These are phyloP conservation scores for Talaromyces thailandensis DNA, from an alignment of 495 filamentous ascomycete species.

Conservation along the genomic window DNA sequence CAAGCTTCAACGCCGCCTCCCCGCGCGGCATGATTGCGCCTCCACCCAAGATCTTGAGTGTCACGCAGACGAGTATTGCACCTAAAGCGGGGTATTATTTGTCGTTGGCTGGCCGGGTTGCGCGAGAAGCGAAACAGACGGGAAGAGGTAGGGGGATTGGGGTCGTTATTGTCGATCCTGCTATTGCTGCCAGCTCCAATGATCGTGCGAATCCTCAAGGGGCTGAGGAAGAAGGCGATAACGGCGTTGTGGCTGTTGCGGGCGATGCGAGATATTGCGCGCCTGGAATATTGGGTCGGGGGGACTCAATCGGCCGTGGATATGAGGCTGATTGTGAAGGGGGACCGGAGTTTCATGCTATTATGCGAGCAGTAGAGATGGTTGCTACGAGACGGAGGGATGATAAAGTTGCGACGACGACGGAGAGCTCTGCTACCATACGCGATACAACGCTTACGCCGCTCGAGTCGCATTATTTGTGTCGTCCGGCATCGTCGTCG, in stretches of 20 bases:
- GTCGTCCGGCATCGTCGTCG: slow-evolving; percentile 10
- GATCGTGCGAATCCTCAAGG: slow-evolving; percentile 10
- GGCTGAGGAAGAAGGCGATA: slow-evolving; percentile 17
- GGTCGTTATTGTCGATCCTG: slow-evolving; percentile 68
- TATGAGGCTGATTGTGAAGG: slow-evolving; percentile 24
- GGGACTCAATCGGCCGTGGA: background rate
- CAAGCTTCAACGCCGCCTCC: slow-evolving; percentile 75
- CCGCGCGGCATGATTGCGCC: slow-evolving; percentile 29
- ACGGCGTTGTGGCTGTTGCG: slow-evolving; percentile 57
- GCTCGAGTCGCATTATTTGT: slow-evolving; percentile 30
- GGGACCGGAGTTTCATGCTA: slow-evolving; percentile 71
- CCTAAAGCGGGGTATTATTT: slow-evolving; percentile 49
- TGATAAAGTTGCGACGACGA: slow-evolving; percentile 1
- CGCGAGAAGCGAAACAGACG: slow-evolving; percentile 39
- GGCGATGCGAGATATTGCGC: slow-evolving; percentile 65
- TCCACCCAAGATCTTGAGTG: slow-evolving; percentile 49
- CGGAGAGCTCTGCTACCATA: background rate
- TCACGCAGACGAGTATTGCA: slow-evolving; percentile 47
- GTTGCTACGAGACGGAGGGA: slow-evolving; percentile 55
- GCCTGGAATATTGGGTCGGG: background rate
- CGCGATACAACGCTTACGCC: slow-evolving; percentile 19
- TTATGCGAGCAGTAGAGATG: slow-evolving; percentile 81
- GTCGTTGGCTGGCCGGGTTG: slow-evolving; percentile 56
- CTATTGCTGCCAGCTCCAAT: slow-evolving; percentile 17
- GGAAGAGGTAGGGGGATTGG: slow-evolving; percentile 64